Evolutionary conservation across 306 rosid genomes (phyloP).

Genomic region (Prunus campanulata): DNA sequence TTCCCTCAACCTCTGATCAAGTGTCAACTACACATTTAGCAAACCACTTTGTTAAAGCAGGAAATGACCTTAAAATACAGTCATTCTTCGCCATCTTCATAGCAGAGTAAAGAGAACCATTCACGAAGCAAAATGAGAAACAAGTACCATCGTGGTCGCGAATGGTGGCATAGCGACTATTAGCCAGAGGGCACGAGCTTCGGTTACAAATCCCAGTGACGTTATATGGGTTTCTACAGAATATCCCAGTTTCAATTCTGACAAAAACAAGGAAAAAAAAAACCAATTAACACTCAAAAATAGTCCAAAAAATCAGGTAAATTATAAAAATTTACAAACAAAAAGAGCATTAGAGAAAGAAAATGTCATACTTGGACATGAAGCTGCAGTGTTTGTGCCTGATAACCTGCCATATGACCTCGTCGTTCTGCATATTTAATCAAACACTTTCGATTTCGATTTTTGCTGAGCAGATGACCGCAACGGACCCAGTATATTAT

Average conservation of each 20-base stretch:
- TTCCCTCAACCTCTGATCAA: no score
- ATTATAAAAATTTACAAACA: not conserved
- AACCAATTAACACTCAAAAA: not conserved
- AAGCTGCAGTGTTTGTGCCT: slow-evolving; percentile 14
- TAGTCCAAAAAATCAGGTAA: not conserved
- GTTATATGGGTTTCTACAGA: slow-evolving; percentile 84
- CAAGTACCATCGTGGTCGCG: slow-evolving; percentile 73
- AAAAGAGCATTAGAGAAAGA: not conserved
- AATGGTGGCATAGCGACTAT: slow-evolving; percentile 93
- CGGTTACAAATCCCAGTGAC: slow-evolving; percentile 35
- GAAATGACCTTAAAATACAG: no score
- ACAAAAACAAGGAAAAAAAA: not conserved
- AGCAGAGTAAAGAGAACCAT: no score
- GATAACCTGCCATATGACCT: not conserved
- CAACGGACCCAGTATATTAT: no score
- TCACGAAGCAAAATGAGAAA: no score
- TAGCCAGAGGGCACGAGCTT: slow-evolving; percentile 88
- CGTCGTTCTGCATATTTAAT: no score
- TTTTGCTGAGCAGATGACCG: no score
- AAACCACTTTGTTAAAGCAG: no score
- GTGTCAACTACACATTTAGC: no score
- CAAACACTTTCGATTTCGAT: no score
- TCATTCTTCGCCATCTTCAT: no score
- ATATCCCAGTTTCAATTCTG: slow-evolving; percentile 67
- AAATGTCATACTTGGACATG: slow-evolving; percentile 8